Percentiles rank a stretch among this genome's conserved stretches.
Evolutionary conservation across 1,284 basidiomycete genomes (phyloP).

Genomic region (Ganoderma resinaceum): DNA sequence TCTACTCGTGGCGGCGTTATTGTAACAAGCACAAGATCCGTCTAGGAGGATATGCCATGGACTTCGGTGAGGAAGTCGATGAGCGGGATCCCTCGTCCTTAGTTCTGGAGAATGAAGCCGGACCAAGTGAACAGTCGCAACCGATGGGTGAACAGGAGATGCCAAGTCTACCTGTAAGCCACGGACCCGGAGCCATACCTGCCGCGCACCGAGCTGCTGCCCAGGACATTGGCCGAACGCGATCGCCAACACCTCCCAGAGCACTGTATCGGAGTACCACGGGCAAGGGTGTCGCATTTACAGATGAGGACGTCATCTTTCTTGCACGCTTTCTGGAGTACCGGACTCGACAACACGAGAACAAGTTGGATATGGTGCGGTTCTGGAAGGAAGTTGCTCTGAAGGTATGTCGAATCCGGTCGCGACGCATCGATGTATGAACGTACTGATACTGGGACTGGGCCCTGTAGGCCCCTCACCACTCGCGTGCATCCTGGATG

Average conservation of each 20-base stretch:
- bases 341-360: conserved; percentile 53
- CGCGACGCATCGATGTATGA: background rate
- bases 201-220: conserved; percentile 52
- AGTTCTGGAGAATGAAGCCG: conserved; percentile 17
- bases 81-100: conserved; percentile 3
- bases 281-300: conserved; percentile 86
- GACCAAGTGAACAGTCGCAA: conserved; percentile 12
- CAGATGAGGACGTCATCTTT: conserved; percentile 78
- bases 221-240: conserved; percentile 52
- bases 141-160: conserved; percentile 39
- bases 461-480: conserved; percentile 72
- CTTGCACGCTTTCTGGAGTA: conserved; percentile 75
- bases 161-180: conserved; percentile 14
- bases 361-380: conserved; percentile 77
- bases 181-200: conserved; percentile 52
- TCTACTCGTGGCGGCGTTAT: conserved; percentile 87
- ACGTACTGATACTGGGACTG: background rate
- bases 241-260: conserved; percentile 80
- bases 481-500: conserved; percentile 89
- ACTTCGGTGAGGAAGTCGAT: conserved; percentile 47
- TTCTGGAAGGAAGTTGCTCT: conserved; percentile 86
- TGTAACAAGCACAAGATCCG: conserved; percentile 89
- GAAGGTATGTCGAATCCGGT: conserved; percentile 54
- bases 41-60: conserved; percentile 82
- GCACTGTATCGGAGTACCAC: conserved; percentile 82